phyloP scores from a whole-genome alignment of 2,329 filamentous ascomycete genomes.

The Zymoseptoria tritici region DNA sequence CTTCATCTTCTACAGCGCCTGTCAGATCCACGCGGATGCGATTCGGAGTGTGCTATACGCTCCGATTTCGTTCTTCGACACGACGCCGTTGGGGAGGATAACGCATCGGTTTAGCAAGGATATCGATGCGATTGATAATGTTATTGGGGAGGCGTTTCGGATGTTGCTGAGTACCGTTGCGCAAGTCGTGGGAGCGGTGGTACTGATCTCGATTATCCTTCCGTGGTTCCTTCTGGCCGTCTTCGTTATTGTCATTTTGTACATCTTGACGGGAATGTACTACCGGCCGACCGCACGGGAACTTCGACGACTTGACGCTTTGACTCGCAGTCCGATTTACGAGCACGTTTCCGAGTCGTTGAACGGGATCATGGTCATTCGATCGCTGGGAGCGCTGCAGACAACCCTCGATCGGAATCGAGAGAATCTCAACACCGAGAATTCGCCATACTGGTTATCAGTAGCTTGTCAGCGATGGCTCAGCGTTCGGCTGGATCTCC shows the following conservation, averaged over 20 bases:
- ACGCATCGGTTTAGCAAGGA: slow-evolving; percentile 98
- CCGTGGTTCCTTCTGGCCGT: neutral
- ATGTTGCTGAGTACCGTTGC: neutral
- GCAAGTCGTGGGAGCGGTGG: slow-evolving; percentile 1
- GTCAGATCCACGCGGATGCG: slow-evolving; percentile 70
- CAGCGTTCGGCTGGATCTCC: neutral
- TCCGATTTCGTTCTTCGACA: slow-evolving; percentile 91
- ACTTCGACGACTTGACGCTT: slow-evolving; percentile 1
- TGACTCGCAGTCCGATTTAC: slow-evolving; percentile 4
- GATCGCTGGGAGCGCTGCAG: neutral
- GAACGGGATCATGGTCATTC: neutral
- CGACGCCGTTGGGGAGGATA: slow-evolving; percentile 82
- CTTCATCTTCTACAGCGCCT: slow-evolving; percentile 32
- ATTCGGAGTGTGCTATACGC: slow-evolving; percentile 72
- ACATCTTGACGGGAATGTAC: neutral
- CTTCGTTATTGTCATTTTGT: neutral
- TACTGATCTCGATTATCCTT: slow-evolving; percentile 1
- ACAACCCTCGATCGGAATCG: neutral
- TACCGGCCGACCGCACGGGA: slow-evolving; percentile 4
- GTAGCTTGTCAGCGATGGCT: neutral
- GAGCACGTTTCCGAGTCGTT: neutral
- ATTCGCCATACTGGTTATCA: neutral
- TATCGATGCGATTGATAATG: slow-evolving; percentile 68
- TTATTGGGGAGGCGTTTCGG: slow-evolving; percentile 39
- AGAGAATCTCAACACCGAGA: neutral